These are phyloP conservation scores for Didymella keratinophila DNA, from an alignment of 2,329 filamentous ascomycete genomes.

Conservation along the genomic window DNA sequence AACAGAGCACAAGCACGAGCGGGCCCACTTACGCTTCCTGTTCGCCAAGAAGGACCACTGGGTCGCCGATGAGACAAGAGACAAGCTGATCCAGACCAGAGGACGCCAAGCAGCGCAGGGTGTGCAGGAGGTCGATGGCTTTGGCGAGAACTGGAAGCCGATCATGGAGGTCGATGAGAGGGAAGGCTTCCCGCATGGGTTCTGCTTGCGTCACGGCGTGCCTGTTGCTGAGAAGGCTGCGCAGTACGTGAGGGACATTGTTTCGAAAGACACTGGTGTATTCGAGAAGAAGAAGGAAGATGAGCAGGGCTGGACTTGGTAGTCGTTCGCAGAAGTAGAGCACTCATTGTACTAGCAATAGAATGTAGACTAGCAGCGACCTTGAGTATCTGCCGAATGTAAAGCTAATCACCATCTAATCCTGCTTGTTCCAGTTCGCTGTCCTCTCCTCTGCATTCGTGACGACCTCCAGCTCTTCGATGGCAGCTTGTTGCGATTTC, in stretches of 20 bases:
- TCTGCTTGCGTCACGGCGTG: conserved; percentile 61
- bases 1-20: conserved; percentile 39
- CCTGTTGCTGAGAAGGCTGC: conserved; percentile 61
- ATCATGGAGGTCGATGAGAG: conserved; percentile 64
- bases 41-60: conserved; percentile 68
- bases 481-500: conserved; percentile 14
- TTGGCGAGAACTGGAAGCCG: conserved; percentile 51
- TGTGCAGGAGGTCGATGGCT: conserved; percentile 21
- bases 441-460: not conserved
- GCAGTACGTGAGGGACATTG: conserved; percentile 57
- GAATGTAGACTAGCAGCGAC: no score
- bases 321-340: not conserved
- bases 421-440: conserved; percentile 4
- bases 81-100: conserved; percentile 60
- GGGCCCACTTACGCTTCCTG: conserved; percentile 63
- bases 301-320: conserved; percentile 21
- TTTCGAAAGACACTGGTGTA: conserved; percentile 31
- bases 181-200: conserved; percentile 65
- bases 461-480: conserved; percentile 5
- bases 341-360: no score
- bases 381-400: no score
- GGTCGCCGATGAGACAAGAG: conserved; percentile 66
- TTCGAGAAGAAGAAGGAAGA: conserved; percentile 20
- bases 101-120: conserved; percentile 32
- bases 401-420: not conserved